Base-by-base conservation (phyloP, 2,329 filamentous ascomycete genomes). In the Ophiostoma perfectum region DNA sequence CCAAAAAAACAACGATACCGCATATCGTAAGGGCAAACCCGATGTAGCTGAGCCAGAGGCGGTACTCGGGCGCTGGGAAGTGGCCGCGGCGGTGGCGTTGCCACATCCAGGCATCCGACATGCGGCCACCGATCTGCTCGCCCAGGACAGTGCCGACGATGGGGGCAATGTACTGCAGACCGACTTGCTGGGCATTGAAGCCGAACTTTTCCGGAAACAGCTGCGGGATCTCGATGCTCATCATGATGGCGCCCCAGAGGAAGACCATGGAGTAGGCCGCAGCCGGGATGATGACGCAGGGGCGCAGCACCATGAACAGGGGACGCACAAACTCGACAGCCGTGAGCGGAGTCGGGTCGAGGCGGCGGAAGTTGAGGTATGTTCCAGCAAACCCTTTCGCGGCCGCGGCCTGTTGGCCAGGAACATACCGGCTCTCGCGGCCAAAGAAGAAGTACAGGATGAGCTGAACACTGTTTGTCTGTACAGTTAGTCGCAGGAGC, bases 141-240 rank as follows among this genome's bases (percentile, higher is more conserved):
- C 86, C 86, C 9, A 87, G 77, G 4, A 87, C 74, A 1, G 81
- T 82, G 1, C 86, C 85, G 45, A 87, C 78, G 65, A 88, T 84
- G 64, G 87, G 77, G 3, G 81, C 81, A 7, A 87, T 76, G 72
- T 84, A 86, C 69, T 88, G 84, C 1, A 88, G 79, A 0, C 86
- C 86, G 6, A 87, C 78, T 69, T 87, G 81, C 74, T 88, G 80
- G 0, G 83, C 75, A 73, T 85, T 83, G 77, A 88, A 82, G 14
- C 80, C 80, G 68, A 86, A 89, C 70, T 83, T 83, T 45, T 79
- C 75, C 5, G 80, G 78, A 70, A 86, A 84, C 0, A 88, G 78
- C 69, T 87, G 84, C 0, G 86, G 86, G 4, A 88, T 83, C 72
- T 88, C 85, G 39, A 88, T 81, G 0, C 84, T 84, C 67, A 82